phyloP scores from a whole-genome alignment of 176 grass and related monocot species.

The Lolium multiflorum region DNA sequence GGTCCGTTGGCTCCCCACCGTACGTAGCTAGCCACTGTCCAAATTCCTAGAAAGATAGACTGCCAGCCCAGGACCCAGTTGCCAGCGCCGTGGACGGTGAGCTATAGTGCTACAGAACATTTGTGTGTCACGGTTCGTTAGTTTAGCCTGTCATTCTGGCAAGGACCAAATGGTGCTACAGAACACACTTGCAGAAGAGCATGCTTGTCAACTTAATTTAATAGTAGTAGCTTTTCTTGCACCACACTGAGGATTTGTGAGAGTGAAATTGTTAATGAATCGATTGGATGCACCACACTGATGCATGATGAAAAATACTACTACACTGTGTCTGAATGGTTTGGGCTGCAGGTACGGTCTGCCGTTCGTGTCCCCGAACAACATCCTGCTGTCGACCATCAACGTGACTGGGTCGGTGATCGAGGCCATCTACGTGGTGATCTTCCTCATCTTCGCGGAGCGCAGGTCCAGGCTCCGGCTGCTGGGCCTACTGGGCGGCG shows the following conservation, averaged over 20 bases:
- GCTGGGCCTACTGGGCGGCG: conserved; percentile 65
- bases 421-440: conserved; percentile 86
- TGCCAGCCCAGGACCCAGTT: conserved; percentile 31
- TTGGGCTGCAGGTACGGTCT: conserved; percentile 62
- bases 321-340: too few species aligned
- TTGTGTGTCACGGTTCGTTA: conserved; percentile 21
- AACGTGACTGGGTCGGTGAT: conserved; percentile 78
- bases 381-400: conserved; percentile 88
- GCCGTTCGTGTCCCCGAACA: conserved; percentile 92
- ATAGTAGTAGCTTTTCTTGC: too few species aligned
- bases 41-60: conserved; percentile 21
- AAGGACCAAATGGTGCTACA: too few species aligned
- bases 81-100: conserved; percentile 42
- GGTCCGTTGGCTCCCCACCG: conserved; percentile 27
- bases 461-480: conserved; percentile 45
- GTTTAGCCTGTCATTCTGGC: not conserved
- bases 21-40: not conserved
- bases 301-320: too few species aligned
- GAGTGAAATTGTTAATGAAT: too few species aligned
- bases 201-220: too few species aligned
- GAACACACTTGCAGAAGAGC: not conserved
- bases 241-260: too few species aligned
- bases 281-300: too few species aligned
- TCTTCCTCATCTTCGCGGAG: conserved; percentile 83
- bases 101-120: not conserved